Percentiles rank a stretch among this genome's conserved stretches.
These are phyloP conservation scores for sunflower (Helianthus annuus) DNA, from an alignment of 129 eudicot genomes.

Conservation along the genomic window HanXRQr2.0-SUNRISE NC_035447.2:32778537-32779036, in stretches of 20 bases:
- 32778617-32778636: background rate
- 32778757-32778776: background rate
- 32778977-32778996: no score
- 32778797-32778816: background rate
- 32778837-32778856: background rate
- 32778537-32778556: background rate
- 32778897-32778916: background rate
- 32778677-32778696: background rate
- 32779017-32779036: no score
- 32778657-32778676: background rate
- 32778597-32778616: background rate
- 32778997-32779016: no score
- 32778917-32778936: background rate
- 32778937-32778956: background rate
- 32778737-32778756: background rate
- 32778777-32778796: background rate
- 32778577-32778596: background rate
- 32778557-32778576: background rate
- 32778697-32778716: background rate
- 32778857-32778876: background rate
- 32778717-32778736: background rate
- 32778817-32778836: background rate
- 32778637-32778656: background rate
- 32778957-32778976: background rate
- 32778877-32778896: background rate